Conservation (phyloP, 805 yeast species). For the Candida piceae region DNA sequence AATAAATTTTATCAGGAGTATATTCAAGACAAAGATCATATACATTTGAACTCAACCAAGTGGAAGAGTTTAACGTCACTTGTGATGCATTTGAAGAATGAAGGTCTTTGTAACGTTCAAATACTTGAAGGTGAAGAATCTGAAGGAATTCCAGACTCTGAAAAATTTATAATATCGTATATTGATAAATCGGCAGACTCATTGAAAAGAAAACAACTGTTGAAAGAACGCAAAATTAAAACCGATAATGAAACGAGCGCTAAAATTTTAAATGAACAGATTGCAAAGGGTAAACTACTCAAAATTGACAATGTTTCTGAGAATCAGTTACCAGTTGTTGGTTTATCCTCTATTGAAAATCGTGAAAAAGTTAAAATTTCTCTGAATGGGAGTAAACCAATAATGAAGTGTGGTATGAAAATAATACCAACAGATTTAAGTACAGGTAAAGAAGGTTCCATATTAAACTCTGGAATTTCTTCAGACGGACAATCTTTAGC, state of each 20-base stretch:
- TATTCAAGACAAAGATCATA: conserved; percentile 74
- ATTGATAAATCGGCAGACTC: conserved; percentile 52
- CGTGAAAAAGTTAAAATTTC: conserved; percentile 19
- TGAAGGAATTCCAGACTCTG: conserved; percentile 24
- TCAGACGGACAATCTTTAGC: not conserved
- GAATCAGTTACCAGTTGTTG: too few relatives aligned
- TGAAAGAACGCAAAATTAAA: conserved; percentile 32
- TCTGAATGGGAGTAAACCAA: conserved; percentile 10
- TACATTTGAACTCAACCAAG: conserved; percentile 86
- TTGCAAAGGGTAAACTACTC: conserved; percentile 36
- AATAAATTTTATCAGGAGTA: conserved; percentile 89
- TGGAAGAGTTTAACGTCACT: conserved; percentile 72
- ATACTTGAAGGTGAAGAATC: conserved; percentile 31
- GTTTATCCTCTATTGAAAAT: conserved; percentile 2
- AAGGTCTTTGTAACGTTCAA: conserved; percentile 52
- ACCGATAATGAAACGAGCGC: conserved; percentile 44
- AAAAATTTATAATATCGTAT: conserved; percentile 37
- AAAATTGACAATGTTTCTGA: too few relatives aligned
- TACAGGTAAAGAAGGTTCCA: conserved; percentile 14
- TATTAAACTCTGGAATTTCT: conserved; percentile 4
- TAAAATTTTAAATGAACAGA: conserved; percentile 47
- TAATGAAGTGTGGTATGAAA: conserved; percentile 27
- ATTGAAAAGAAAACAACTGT: conserved; percentile 33
- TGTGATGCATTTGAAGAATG: conserved; percentile 51
- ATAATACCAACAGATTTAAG: conserved; percentile 20